Base-by-base conservation (phyloP, 805 yeast species). In the Ogataea neopini region DNA sequence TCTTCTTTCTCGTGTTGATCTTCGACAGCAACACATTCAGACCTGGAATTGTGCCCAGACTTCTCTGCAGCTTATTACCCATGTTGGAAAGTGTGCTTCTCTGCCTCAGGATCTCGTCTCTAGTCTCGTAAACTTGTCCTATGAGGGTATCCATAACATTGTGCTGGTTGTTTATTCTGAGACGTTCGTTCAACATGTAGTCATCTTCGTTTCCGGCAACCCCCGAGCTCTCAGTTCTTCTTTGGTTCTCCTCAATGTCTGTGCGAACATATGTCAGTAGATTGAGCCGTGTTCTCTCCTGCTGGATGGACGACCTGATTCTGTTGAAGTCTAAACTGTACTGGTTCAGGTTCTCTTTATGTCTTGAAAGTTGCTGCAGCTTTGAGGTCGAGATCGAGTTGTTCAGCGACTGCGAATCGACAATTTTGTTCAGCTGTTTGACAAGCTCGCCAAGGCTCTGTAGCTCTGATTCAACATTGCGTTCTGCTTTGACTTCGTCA, bases 1-100 rank as follows among this genome's bases (percentile, higher is more conserved):
- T 80, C 70, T 84, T 87, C 66, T 91, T 84, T 60, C 98, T 77
- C 3, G 96, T 84, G 64, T 90, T 90, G 55, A 92, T 91, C 66
- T 84, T 86, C 8, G 84, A 71, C 25, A 92, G 80, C 46, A 92
- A 64, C 6, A 80, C 79, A 61, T 84, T 86, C 39, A 92, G 70
- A 0, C 97, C 97, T 0, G 99, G 99, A 41, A 94, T 77, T 32
- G 77, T 71, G 58, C 79, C 80, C 39, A 90, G 69, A 1, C 87
- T 73, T 35, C 76, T 76, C 50, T 81, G 72, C 46, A 91, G 70
- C 48, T 80, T 75, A 47, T 78, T 74, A 52, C 84, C 87, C 4
- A 94, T 86, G 50, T 72, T 79, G 47, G 74, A 73, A 44, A 94
- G 71, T 6, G 77, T 63, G 32, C 75, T 77, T 49, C 92, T 75